Base-by-base conservation (phyloP, 139 green algal species). In the Coelastrella sp. region DNA sequence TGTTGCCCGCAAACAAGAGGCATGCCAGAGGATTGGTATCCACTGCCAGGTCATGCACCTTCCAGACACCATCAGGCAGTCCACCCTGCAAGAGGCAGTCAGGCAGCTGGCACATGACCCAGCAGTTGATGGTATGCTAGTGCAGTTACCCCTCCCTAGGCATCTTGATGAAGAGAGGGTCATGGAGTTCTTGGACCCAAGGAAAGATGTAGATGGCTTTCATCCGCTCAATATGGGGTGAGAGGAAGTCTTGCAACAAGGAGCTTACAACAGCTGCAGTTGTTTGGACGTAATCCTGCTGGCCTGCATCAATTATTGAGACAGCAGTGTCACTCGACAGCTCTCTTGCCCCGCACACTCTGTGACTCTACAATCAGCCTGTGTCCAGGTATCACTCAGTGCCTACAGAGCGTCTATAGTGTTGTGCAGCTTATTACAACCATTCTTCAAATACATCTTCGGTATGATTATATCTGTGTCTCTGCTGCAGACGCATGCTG, bases 171-270 rank as follows among this genome's bases (percentile, higher is more conserved):
- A 98, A 88, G 90, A 91, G 59, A 73, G 71, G n/a, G 84, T 92
- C 5, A 72, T 79, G 80, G 80, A 43, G n/a, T 60, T 83, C 27
- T 64, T 93, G n/a, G 87, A 93, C 40, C 89, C 89, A 2, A 88
- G 94, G 5, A 99, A 98, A 88, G 96, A 99, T 79, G 96, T 98
- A 51, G 96, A 99, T 82, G 96, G 96, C 38, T 98, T 99, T 86
- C 96, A 98, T 86, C 95, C 96, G 0, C 60, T 95, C 38, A 99
- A 99, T 88, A 98, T 98, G 87, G 94, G 80, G 80, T 86, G 38
- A 69, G 76, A 25, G 19, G 40, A n/a, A n/a, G n/a, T n/a, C n/a
- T n/a, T n/a, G n/a, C n/a, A 30, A 68, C 51, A 35, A 59, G 50
- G 32, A 81, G 19, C 68, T 60, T 50, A 11, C 1, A n/a, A 11